These are phyloP conservation scores for Cadophora luteo-olivacea DNA, from an alignment of 2,329 filamentous ascomycete species.

Conservation along the genomic window DNA sequence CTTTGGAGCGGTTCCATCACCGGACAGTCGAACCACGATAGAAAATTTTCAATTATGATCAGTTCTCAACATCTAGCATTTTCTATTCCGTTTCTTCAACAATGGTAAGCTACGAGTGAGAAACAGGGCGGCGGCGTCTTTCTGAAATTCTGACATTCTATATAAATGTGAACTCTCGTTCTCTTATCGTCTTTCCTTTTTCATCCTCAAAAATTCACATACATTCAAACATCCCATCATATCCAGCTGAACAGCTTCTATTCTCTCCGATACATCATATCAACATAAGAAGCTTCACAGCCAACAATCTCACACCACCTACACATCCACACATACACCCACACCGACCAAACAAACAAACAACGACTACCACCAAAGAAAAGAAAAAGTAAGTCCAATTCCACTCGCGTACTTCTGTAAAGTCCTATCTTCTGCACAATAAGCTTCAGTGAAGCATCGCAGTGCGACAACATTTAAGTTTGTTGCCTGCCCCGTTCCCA, in stretches of 20 bases:
- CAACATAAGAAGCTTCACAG: neutral
- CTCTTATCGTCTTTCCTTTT: neutral
- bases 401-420: neutral
- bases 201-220: neutral
- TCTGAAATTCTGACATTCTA: neutral
- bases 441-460: slow-evolving; percentile 1
- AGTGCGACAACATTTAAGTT: neutral
- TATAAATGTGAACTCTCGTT: neutral
- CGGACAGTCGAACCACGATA: slow-evolving; percentile 5
- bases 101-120: slow-evolving; percentile 6
- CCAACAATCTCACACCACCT: neutral
- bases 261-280: neutral
- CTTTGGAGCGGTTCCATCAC: neutral
- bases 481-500: neutral
- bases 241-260: neutral
- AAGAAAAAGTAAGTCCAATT: neutral
- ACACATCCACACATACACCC: neutral
- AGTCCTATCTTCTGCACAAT: slow-evolving; percentile 1
- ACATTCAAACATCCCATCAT: too few species aligned
- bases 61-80: neutral
- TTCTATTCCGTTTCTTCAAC: neutral
- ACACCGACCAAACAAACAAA: neutral
- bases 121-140: neutral
- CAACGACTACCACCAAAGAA: neutral
- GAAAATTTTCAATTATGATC: neutral